These are phyloP conservation scores for Mrakia blollopis DNA, from an alignment of 768 basidiomycete genomes.

Conservation along the genomic window DNA sequence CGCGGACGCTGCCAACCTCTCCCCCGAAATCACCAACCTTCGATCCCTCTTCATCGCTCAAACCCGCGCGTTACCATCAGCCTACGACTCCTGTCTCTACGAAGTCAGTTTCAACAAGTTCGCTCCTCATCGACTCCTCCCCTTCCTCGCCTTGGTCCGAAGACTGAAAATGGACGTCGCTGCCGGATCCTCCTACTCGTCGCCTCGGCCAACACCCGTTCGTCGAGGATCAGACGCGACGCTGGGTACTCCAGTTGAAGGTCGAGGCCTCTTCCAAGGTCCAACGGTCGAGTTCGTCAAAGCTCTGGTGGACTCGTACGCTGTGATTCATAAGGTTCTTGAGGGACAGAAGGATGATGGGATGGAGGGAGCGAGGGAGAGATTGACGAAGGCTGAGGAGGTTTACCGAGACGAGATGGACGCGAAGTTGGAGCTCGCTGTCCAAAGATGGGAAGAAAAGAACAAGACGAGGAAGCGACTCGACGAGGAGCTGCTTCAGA, in stretches of 20 bases:
- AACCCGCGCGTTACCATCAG: background rate
- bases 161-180: slow-evolving; percentile 22
- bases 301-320: slow-evolving; percentile 5
- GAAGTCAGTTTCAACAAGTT: slow-evolving; percentile 21
- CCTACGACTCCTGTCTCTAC: slow-evolving; percentile 10
- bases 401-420: slow-evolving; percentile 20
- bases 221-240: slow-evolving; percentile 11
- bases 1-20: background rate
- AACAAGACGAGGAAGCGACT: background rate
- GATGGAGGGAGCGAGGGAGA: background rate
- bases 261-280: slow-evolving; percentile 15
- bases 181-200: slow-evolving; percentile 19
- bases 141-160: slow-evolving; percentile 22
- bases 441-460: slow-evolving; percentile 21
- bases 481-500: slow-evolving; percentile 26
- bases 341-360: background rate
- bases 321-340: slow-evolving; percentile 23
- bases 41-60: slow-evolving; percentile 20
- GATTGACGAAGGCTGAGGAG: background rate
- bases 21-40: slow-evolving; percentile 2
- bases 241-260: background rate
- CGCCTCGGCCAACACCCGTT: background rate
- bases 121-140: slow-evolving; percentile 16
- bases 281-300: slow-evolving; percentile 16
- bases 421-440: slow-evolving; percentile 17